Evolutionary conservation across 2,329 filamentous ascomycete species (phyloP).

Genomic region (Talaromyces sp.): DNA sequence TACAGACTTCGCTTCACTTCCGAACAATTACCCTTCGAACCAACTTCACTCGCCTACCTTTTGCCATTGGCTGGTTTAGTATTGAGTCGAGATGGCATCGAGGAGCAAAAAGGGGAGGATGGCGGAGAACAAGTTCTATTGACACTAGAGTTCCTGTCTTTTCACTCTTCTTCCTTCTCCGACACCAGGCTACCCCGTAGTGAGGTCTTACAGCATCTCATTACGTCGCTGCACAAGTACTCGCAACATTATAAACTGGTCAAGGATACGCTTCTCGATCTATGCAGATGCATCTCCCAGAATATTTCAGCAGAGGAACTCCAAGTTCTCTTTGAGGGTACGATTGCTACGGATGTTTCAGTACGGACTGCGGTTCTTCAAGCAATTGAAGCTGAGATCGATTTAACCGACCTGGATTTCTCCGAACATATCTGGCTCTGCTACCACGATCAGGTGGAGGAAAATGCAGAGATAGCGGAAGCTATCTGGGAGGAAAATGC

Average conservation of each 20-base stretch:
- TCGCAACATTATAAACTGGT: constrained; percentile 92
- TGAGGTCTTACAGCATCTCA: constrained; percentile 67
- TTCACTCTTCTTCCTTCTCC: constrained; percentile 75
- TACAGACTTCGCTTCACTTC: constrained; percentile 87
- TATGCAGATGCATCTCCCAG: constrained; percentile 77
- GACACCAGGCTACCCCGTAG: constrained; percentile 73
- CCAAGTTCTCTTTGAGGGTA: constrained; percentile 69
- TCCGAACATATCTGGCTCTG: constrained; percentile 92
- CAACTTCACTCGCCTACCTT: constrained; percentile 81
- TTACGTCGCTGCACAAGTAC: constrained; percentile 81
- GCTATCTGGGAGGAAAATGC: constrained; percentile 96
- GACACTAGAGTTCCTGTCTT: constrained; percentile 81
- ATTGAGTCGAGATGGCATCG: constrained; percentile 73
- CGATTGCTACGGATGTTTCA: constrained; percentile 72
- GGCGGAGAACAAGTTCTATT: constrained; percentile 86
- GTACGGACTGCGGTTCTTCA: constrained; percentile 84
- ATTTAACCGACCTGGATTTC: constrained; percentile 81
- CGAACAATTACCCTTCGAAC: constrained; percentile 91
- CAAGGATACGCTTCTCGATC: constrained; percentile 85
- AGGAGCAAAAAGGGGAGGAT: constrained; percentile 64
- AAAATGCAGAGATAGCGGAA: constrained; percentile 77
- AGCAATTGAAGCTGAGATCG: constrained; percentile 84
- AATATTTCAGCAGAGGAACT: constrained; percentile 75
- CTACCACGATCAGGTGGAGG: constrained; percentile 83
- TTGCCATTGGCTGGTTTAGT: constrained; percentile 78